These are phyloP conservation scores for Saccharomyces hybrid DNA, from an alignment of 1,139 yeast genomes.

Conservation along the genomic window DNA sequence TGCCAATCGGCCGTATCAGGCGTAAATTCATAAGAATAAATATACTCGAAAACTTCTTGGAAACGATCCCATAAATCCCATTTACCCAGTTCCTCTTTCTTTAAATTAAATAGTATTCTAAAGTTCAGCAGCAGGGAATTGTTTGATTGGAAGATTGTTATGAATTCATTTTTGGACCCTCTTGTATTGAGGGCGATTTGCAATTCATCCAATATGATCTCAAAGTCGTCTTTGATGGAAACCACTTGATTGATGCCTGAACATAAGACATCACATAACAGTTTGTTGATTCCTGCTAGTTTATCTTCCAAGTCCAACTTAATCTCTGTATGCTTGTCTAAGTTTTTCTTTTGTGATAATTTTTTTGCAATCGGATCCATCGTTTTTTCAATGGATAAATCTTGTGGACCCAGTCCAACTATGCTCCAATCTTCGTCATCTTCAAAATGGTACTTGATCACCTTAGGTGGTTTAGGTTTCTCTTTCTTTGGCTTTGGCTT, in stretches of 20 bases:
- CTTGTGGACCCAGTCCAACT: slow-evolving; percentile 31
- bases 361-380: slow-evolving; percentile 22
- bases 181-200: slow-evolving; percentile 21
- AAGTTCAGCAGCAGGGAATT: slow-evolving; percentile 24
- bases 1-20: slow-evolving; percentile 19
- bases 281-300: slow-evolving; percentile 20
- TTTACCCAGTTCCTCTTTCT: slow-evolving; percentile 13
- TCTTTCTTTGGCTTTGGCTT: slow-evolving; percentile 7
- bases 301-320: slow-evolving; percentile 25
- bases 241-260: slow-evolving; percentile 7
- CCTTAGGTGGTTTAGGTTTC: slow-evolving; percentile 7
- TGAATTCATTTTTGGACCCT: slow-evolving; percentile 24
- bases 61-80: slow-evolving; percentile 22
- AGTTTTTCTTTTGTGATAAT: slow-evolving; percentile 24
- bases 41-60: slow-evolving; percentile 16
- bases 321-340: slow-evolving; percentile 25
- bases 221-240: slow-evolving; percentile 17
- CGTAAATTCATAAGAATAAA: slow-evolving; percentile 16
- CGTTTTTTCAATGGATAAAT: slow-evolving; percentile 15
- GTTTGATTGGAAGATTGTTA: slow-evolving; percentile 24
- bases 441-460: slow-evolving; percentile 23
- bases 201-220: slow-evolving; percentile 25
- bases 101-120: slow-evolving; percentile 24
- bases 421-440: slow-evolving; percentile 30
- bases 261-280: slow-evolving; percentile 14